A percentile compares a stretch with the other conserved stretches of the same genome.
Conservation (phyloP, 306 rosid genomes). For the Senna siamea region DNA sequence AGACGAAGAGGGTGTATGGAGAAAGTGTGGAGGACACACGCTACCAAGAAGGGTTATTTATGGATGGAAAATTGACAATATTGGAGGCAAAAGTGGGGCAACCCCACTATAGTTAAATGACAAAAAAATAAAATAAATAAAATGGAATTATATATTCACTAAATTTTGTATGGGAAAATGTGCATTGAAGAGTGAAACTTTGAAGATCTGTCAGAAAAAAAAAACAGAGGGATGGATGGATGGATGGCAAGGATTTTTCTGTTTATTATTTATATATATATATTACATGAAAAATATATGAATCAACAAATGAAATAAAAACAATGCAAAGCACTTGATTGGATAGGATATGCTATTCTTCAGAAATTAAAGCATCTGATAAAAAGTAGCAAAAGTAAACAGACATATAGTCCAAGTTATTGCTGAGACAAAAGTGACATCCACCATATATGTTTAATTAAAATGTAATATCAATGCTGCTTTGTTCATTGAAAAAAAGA, state of each 20-base stretch:
- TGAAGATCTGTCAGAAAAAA: too few relatives aligned
- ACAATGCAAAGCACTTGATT: not conserved
- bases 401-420: not conserved
- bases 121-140: not conserved
- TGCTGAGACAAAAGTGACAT: slow-evolving; percentile 30
- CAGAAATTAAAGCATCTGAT: slow-evolving; percentile 23
- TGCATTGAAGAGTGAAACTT: too few relatives aligned
- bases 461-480: slow-evolving; percentile 34
- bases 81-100: slow-evolving; percentile 57
- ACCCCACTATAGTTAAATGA: slow-evolving; percentile 45
- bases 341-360: slow-evolving; percentile 28
- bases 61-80: slow-evolving; percentile 45
- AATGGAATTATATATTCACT: slow-evolving; percentile 1
- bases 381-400: slow-evolving; percentile 34
- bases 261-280: too few relatives aligned
- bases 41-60: slow-evolving; percentile 66
- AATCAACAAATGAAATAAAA: not conserved
- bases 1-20: slow-evolving; percentile 27
- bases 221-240: not conserved
- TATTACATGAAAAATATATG: not conserved
- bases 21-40: slow-evolving; percentile 87
- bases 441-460: slow-evolving; percentile 35
- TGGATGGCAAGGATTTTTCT: not conserved
- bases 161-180: too few relatives aligned
- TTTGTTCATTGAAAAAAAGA: slow-evolving; percentile 33